phyloP scores from a whole-genome alignment of 1,284 basidiomycete species.

The Acaromyces ingoldii region DNA sequence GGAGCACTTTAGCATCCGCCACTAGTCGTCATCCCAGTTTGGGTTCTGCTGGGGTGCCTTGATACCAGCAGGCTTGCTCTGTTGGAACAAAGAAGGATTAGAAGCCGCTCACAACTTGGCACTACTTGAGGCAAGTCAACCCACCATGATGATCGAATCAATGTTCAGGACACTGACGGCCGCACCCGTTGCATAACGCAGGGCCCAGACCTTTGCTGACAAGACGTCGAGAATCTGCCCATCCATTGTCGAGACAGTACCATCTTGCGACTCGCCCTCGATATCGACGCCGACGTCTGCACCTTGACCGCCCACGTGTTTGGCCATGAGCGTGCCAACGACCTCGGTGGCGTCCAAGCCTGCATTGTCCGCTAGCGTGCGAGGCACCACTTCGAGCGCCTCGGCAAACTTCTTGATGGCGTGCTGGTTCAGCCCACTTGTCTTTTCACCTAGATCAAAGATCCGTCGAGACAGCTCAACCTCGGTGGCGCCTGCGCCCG shows the following conservation, averaged over 20 bases:
- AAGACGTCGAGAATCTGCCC: conserved; percentile 63
- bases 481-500: conserved; percentile 91
- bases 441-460: conserved; percentile 77
- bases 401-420: conserved; percentile 84
- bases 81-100: background rate
- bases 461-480: conserved; percentile 81
- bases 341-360: conserved; percentile 91
- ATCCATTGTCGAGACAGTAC: conserved; percentile 29
- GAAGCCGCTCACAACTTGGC: background rate
- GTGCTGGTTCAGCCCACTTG: conserved; percentile 89
- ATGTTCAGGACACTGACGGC: conserved; percentile 90
- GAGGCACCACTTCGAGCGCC: conserved; percentile 85
- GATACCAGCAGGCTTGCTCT: conserved; percentile 49
- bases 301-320: conserved; percentile 61
- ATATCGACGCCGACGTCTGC: conserved; percentile 80
- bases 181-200: conserved; percentile 83
- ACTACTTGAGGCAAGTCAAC: background rate
- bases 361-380: conserved; percentile 93
- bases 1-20: too few species aligned
- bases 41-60: conserved; percentile 49
- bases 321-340: conserved; percentile 78
- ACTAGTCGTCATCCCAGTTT: conserved; percentile 50
- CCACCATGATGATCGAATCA: conserved; percentile 87
- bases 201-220: conserved; percentile 82
- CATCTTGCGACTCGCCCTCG: conserved; percentile 55